Conservation (phyloP, 148 eudicot species). For the Heliamphora exappendiculata region DNA sequence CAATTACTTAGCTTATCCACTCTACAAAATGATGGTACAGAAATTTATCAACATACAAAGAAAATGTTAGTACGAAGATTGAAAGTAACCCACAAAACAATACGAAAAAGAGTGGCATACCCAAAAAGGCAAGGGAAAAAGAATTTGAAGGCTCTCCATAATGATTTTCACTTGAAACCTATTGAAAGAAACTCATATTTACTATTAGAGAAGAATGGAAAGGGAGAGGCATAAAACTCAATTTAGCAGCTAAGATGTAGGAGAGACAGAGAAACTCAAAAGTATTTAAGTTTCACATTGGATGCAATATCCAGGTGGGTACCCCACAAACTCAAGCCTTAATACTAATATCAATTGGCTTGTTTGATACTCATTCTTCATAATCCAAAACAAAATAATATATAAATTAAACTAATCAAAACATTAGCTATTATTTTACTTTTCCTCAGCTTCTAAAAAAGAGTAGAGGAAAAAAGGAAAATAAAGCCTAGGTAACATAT, state of each 20-base stretch:
- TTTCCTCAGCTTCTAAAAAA: neutral
- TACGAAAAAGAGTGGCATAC: too few relatives aligned
- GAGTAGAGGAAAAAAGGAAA: neutral
- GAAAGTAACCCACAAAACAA: too few relatives aligned
- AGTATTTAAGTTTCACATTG: too few relatives aligned
- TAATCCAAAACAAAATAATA: neutral
- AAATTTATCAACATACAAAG: too few relatives aligned
- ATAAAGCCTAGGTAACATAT: slow-evolving; percentile 22
- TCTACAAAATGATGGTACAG: too few relatives aligned
- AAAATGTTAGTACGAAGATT: too few relatives aligned
- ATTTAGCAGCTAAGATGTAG: too few relatives aligned
- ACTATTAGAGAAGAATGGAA: neutral
- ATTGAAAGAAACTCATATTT: slow-evolving; percentile 4
- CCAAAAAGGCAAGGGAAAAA: too few relatives aligned
- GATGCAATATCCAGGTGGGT: too few relatives aligned
- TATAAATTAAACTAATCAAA: neutral
- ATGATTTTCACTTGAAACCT: slow-evolving; percentile 12
- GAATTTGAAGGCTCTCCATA: slow-evolving; percentile 11
- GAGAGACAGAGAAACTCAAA: too few relatives aligned
- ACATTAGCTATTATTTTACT: neutral
- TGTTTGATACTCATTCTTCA: neutral
- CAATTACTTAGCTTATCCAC: too few relatives aligned
- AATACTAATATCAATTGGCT: neutral
- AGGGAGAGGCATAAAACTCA: neutral
- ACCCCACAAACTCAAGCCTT: neutral